Evolutionary conservation across 768 basidiomycete species (phyloP).

Genomic region (Mrakia hoshinonis): DNA sequence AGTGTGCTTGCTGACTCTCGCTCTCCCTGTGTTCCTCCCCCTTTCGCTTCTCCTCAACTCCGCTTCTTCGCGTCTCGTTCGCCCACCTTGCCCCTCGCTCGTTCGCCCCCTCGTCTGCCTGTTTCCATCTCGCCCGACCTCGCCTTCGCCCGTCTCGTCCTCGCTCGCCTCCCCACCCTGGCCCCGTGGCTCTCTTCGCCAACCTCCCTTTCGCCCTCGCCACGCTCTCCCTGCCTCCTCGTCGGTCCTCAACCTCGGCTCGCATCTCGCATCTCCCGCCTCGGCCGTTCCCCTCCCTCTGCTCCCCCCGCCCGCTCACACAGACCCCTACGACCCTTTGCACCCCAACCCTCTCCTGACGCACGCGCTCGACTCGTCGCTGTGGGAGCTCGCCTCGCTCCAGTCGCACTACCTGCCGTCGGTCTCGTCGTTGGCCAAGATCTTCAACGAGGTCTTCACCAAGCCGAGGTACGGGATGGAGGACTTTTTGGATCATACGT

Average conservation of each 20-base stretch:
- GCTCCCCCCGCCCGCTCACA: too few relatives aligned
- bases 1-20: not conserved
- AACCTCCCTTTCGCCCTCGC: too few relatives aligned
- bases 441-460: constrained; percentile 85
- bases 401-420: constrained; percentile 72
- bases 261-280: too few relatives aligned
- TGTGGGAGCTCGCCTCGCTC: constrained; percentile 85
- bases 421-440: constrained; percentile 75
- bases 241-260: too few relatives aligned
- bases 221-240: too few relatives aligned
- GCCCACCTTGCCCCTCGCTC: too few relatives aligned
- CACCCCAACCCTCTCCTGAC: constrained; percentile 70
- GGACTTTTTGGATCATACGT: constrained; percentile 92
- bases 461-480: constrained; percentile 84
- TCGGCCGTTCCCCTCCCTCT: too few relatives aligned
- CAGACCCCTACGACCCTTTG: constrained; percentile 60
- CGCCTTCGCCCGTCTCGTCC: not conserved
- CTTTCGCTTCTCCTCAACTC: constrained; percentile 7
- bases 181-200: too few relatives aligned
- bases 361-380: constrained; percentile 70
- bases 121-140: not conserved
- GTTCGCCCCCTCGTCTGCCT: not conserved
- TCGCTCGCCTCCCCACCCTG: too few relatives aligned
- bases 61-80: too few relatives aligned
- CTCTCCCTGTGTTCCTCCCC: not conserved